phyloP scores from a whole-genome alignment of 1,139 yeast species.

The Hansenula sp. region DNA sequence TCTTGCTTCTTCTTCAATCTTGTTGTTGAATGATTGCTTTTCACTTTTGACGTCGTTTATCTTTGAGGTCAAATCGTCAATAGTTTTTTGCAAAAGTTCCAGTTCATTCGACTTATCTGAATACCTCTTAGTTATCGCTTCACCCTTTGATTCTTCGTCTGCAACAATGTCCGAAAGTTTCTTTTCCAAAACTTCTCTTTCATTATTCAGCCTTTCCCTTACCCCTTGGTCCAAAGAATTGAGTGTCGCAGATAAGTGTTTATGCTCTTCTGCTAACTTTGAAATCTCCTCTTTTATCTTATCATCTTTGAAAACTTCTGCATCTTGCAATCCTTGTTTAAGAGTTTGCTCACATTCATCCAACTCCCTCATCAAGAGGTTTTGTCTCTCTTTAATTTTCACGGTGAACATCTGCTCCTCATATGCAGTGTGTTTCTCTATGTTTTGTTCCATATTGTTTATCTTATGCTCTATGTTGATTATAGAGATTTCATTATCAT shows the following conservation, averaged over 20 bases:
- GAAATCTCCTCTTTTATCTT: constrained; percentile 9
- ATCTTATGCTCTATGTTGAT: constrained; percentile 12
- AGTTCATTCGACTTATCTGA: constrained; percentile 7
- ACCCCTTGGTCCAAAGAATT: constrained; percentile 6
- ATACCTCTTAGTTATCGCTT: constrained; percentile 9
- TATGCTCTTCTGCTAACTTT: constrained; percentile 7
- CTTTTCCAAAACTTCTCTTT: constrained; percentile 5
- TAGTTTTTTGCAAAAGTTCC: constrained; percentile 1
- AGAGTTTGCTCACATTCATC: constrained; percentile 12
- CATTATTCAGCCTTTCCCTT: constrained; percentile 4
- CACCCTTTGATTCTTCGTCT: constrained; percentile 13
- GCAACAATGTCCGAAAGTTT: constrained; percentile 6
- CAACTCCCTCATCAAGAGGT: constrained; percentile 10
- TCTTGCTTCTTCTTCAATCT: not conserved
- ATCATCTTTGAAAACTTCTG: constrained; percentile 7
- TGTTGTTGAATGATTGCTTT: constrained; percentile 1
- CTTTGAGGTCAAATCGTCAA: not conserved
- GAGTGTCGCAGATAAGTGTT: not conserved
- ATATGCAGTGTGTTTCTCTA: constrained; percentile 6
- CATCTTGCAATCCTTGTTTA: constrained; percentile 8
- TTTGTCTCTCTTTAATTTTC: constrained; percentile 14
- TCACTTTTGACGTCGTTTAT: not conserved
- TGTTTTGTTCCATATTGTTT: constrained; percentile 3
- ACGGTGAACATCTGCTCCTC: constrained; percentile 13
- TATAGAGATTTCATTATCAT: constrained; percentile 12